Conservation (phyloP, 1,284 basidiomycete genomes). For the Rhodofomes roseus region DNA sequence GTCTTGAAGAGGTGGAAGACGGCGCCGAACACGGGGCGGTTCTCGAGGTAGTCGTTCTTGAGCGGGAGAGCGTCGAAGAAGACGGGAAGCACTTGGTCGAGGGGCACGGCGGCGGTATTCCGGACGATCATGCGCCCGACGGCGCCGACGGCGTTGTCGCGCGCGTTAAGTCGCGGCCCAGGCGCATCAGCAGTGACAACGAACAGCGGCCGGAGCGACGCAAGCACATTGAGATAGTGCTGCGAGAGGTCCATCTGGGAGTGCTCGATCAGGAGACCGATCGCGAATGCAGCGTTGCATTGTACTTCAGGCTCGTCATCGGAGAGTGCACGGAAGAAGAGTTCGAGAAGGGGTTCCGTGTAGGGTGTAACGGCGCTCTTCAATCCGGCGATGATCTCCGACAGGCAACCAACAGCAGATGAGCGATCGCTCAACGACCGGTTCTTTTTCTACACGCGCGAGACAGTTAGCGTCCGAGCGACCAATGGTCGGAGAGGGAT, state of each 20-base stretch:
- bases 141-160: slow-evolving; percentile 95
- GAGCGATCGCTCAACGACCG: slow-evolving; percentile 91
- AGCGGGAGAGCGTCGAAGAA: slow-evolving; percentile 84
- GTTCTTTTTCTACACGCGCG: slow-evolving; percentile 61
- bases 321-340: slow-evolving; percentile 80
- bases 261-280: slow-evolving; percentile 90
- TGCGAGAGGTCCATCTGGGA: slow-evolving; percentile 79
- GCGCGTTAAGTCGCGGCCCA: slow-evolving; percentile 74
- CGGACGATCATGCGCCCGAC: slow-evolving; percentile 87
- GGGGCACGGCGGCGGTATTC: slow-evolving; percentile 79
- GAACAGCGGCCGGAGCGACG: slow-evolving; percentile 84
- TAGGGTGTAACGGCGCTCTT: slow-evolving; percentile 84
- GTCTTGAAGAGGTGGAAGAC: slow-evolving; percentile 87
- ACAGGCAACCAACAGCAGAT: slow-evolving; percentile 90
- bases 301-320: slow-evolving; percentile 91
- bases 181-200: slow-evolving; percentile 57
- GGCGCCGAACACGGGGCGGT: slow-evolving; percentile 85
- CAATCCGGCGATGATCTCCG: slow-evolving; percentile 94
- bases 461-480: neutral
- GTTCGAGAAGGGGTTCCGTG: slow-evolving; percentile 80
- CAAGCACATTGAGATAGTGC: slow-evolving; percentile 82
- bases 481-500: neutral
- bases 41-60: slow-evolving; percentile 87
- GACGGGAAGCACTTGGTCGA: slow-evolving; percentile 88
- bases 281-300: slow-evolving; percentile 95